Conservation (phyloP, 1,139 yeast genomes). For the Diutina rugosa region DNA sequence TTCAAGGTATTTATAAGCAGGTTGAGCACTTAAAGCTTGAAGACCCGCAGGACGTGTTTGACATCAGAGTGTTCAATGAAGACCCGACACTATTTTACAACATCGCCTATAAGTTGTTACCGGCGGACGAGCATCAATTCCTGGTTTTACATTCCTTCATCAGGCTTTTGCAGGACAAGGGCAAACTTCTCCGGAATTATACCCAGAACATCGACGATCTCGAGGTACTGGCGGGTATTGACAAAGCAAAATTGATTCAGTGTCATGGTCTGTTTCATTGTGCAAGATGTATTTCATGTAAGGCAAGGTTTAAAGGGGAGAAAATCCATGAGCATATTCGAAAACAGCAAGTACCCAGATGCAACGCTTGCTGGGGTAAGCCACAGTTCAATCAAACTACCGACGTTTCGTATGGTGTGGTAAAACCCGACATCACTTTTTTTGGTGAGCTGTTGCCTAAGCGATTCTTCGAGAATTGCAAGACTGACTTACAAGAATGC, state of each 20-base stretch:
- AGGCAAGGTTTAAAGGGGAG: slow-evolving; percentile 54
- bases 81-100: slow-evolving; percentile 81
- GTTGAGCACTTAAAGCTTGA: slow-evolving; percentile 54
- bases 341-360: slow-evolving; percentile 49
- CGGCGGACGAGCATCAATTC: slow-evolving; percentile 49
- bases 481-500: slow-evolving; percentile 24
- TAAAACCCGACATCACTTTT: slow-evolving; percentile 92
- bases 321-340: slow-evolving; percentile 51
- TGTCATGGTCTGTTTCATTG: slow-evolving; percentile 95
- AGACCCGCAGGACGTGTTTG: slow-evolving; percentile 94
- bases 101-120: slow-evolving; percentile 79
- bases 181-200: slow-evolving; percentile 73
- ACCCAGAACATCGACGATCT: slow-evolving; percentile 93
- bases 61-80: slow-evolving; percentile 53
- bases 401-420: slow-evolving; percentile 54
- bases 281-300: slow-evolving; percentile 81
- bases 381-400: slow-evolving; percentile 10
- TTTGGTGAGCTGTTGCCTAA: slow-evolving; percentile 81
- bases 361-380: slow-evolving; percentile 43
- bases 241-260: slow-evolving; percentile 61
- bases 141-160: slow-evolving; percentile 87
- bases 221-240: slow-evolving; percentile 74
- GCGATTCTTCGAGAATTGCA: slow-evolving; percentile 9
- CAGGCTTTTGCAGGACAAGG: slow-evolving; percentile 58
- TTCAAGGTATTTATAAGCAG: slow-evolving; percentile 72